Evolutionary conservation across 768 basidiomycete species (phyloP).

Genomic region (Phaeotremella skinneri): DNA sequence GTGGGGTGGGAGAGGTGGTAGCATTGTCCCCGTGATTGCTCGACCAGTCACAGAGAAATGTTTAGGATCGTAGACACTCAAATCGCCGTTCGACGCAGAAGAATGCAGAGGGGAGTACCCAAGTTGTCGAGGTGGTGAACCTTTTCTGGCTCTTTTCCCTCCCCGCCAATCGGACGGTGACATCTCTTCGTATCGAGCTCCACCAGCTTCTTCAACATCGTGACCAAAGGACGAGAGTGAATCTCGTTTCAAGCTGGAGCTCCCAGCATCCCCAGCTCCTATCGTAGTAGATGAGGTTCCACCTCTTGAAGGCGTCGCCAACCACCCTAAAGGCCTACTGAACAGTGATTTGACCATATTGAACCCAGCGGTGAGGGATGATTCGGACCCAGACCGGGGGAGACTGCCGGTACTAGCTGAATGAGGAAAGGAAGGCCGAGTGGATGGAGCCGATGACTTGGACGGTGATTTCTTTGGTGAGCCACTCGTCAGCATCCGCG

Average conservation of each 20-base stretch:
- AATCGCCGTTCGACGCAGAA: background rate
- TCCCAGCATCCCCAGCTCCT: background rate
- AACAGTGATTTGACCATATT: conserved; percentile 21
- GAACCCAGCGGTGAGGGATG: conserved; percentile 6
- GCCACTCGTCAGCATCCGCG: background rate
- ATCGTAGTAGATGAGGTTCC: background rate
- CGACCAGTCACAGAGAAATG: conserved; percentile 15
- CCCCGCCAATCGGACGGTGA: conserved; percentile 8
- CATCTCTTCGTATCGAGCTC: conserved; percentile 14
- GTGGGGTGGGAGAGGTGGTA: conserved; percentile 29
- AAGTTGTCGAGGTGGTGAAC: conserved; percentile 15
- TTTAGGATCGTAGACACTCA: conserved; percentile 21
- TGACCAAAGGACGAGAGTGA: conserved; percentile 16
- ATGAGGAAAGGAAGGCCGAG: conserved; percentile 1
- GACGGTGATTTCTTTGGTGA: conserved; percentile 15
- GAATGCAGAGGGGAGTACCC: background rate
- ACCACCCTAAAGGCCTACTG: conserved; percentile 25
- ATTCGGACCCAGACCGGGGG: conserved; percentile 19
- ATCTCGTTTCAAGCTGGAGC: conserved; percentile 10
- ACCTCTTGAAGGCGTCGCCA: conserved; percentile 22
- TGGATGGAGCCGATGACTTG: conserved; percentile 12
- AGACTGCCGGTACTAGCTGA: conserved; percentile 17
- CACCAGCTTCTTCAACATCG: conserved; percentile 19
- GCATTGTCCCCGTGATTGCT: conserved; percentile 27
- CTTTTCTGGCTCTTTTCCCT: conserved; percentile 14